Conservation (phyloP, 2,329 filamentous ascomycete species). For the Mycocentrospora acerina region DNA sequence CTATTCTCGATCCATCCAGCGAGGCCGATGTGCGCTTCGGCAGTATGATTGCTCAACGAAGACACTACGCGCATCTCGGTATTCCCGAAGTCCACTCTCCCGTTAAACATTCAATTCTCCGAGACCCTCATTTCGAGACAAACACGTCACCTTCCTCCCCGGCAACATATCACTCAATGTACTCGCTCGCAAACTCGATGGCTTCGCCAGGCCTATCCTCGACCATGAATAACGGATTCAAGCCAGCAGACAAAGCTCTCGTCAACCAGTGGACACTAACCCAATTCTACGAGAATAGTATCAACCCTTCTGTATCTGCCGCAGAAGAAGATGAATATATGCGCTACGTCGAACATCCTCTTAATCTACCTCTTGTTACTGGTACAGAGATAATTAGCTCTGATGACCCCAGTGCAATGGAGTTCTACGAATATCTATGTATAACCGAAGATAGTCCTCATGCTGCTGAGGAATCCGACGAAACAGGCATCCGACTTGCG, state of each 20-base stretch:
- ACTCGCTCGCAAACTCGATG: conserved; percentile 29
- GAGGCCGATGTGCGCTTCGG: conserved; percentile 32
- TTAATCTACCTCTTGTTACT: conserved; percentile 81
- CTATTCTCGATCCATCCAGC: conserved; percentile 63
- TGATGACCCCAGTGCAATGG: conserved; percentile 55
- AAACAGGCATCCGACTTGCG: conserved; percentile 15
- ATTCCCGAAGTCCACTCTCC: conserved; percentile 37
- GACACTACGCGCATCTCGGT: conserved; percentile 23
- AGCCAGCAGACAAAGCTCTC: conserved; percentile 72
- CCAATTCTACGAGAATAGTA: conserved; percentile 79
- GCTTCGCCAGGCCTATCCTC: conserved; percentile 29
- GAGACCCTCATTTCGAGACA: conserved; percentile 42
- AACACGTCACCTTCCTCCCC: conserved; percentile 21
- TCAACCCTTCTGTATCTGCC: conserved; percentile 78
- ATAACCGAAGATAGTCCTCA: conserved; percentile 41
- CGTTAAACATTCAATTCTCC: conserved; percentile 46
- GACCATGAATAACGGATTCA: conserved; percentile 33
- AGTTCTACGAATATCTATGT: conserved; percentile 80
- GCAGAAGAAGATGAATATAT: conserved; percentile 84
- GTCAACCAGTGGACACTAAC: conserved; percentile 87
- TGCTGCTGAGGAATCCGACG: conserved; percentile 18
- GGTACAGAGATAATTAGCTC: conserved; percentile 63
- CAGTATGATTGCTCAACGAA: conserved; percentile 20
- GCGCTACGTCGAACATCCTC: conserved; percentile 83
- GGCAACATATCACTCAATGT: conserved; percentile 17